Evolutionary conservation across 1,139 yeast species (phyloP), one percentile per base, ranked within the genome.

Genomic region (Hemisphaericaspora xylofermentans): DNA sequence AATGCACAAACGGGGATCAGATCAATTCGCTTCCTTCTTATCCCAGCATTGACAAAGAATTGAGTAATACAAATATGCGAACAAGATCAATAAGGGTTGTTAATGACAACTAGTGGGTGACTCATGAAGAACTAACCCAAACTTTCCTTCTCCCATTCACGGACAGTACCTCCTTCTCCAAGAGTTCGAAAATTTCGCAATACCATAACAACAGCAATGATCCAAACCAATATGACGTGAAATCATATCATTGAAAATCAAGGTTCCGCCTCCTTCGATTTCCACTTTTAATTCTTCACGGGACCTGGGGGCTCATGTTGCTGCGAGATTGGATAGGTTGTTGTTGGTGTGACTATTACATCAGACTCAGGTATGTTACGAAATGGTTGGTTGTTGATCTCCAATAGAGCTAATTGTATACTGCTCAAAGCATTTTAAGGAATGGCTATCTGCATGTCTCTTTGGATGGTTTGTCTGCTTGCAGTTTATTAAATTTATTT

Each of bases 231-330:
- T 84, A 84, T 46, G 78, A 76, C 50, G 78, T 82, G 60, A 91
- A 93, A 46, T 84, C 2, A 88, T 80, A 49, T 88, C 95, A 52
- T 86, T 83, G 57, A 86, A 85, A 2, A 97, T 91, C 54, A 80
- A 81, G 4, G 96, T 85, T 47, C 86, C 94, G 21, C 98, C 97
- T 35, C 88, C 73, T 47, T 84, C 93, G 28, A 93, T 81, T 59
- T 93, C 98, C 82, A 86, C 84, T 60, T 93, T 93, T 64, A 87
- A 85, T 66, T 93, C 98, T 56, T 89, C 97, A 50, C 94, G 82
- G 32, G 93, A 61, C 78, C 78, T 0, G 98, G 98, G 13, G 91
- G 67, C 19, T 74, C 78, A 21, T 69, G 70, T 0, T 82, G 72
- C 19, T 80, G 74, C 49, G 81, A 78, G 15, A 93, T 78, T 2